phyloP scores from a whole-genome alignment of 2,329 filamentous ascomycete genomes.

The Paracoccidioides lutzii region DNA sequence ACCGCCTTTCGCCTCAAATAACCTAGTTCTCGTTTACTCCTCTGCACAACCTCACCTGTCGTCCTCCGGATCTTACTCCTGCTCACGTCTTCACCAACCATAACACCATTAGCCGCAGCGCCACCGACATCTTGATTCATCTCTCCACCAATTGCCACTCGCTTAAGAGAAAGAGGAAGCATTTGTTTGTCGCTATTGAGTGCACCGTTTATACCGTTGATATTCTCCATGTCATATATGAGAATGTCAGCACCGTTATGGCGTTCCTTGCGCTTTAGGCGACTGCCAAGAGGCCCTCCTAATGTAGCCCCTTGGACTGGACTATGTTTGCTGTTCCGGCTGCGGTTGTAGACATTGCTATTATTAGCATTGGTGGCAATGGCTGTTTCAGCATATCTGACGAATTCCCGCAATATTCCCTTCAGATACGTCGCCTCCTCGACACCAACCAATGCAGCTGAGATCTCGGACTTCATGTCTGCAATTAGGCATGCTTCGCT shows the following conservation, averaged over 20 bases:
- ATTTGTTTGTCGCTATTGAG: slow-evolving; percentile 18
- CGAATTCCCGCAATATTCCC: slow-evolving; percentile 35
- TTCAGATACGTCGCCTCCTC: slow-evolving; percentile 36
- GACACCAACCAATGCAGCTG: slow-evolving; percentile 34
- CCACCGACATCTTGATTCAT: slow-evolving; percentile 38
- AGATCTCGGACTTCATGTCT: slow-evolving; percentile 37
- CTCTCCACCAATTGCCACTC: neutral
- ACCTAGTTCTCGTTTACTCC: slow-evolving; percentile 60
- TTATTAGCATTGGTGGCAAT: neutral
- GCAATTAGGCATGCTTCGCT: slow-evolving; percentile 33
- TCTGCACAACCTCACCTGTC: slow-evolving; percentile 56
- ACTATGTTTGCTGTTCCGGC: neutral
- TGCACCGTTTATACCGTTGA: neutral
- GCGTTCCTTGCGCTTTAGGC: slow-evolving; percentile 23
- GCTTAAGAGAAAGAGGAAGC: slow-evolving; percentile 1
- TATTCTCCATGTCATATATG: slow-evolving; percentile 8
- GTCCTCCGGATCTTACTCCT: slow-evolving; percentile 43
- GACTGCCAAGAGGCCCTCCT: slow-evolving; percentile 12
- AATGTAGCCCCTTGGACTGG: slow-evolving; percentile 7
- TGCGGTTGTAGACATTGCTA: neutral
- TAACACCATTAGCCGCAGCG: slow-evolving; percentile 33
- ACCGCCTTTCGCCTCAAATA: slow-evolving; percentile 67
- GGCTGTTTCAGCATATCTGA: slow-evolving; percentile 26
- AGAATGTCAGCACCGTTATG: slow-evolving; percentile 27
- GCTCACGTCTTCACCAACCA: slow-evolving; percentile 32